Conservation (phyloP, 345 rosid species). For the Iberis pinnata region DNA sequence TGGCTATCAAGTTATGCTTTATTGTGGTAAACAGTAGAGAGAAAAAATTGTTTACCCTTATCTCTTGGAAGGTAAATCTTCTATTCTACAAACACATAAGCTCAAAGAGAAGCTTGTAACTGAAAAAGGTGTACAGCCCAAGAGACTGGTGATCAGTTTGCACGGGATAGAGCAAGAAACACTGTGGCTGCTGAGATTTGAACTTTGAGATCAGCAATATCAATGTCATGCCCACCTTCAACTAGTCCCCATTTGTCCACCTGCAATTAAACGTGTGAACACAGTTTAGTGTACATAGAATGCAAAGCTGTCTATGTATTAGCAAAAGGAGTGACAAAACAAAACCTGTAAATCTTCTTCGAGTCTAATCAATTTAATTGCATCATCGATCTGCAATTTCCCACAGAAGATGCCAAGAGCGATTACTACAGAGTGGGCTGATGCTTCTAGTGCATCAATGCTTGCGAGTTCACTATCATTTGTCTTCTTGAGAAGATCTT, state of each 20-base stretch:
- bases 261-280: constrained; percentile 36
- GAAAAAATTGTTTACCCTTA: constrained; percentile 1
- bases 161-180: constrained; percentile 75
- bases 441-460: constrained; percentile 80
- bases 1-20: not conserved
- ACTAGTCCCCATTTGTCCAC: constrained; percentile 94
- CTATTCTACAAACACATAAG: constrained; percentile 24
- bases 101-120: constrained; percentile 7
- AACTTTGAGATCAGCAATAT: constrained; percentile 89
- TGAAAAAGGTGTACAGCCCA: not conserved
- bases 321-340: not conserved
- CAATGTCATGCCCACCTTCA: constrained; percentile 93
- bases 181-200: constrained; percentile 78
- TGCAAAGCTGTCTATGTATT: not conserved
- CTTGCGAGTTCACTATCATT: constrained; percentile 79
- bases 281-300: constrained; percentile 3
- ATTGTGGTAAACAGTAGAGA: not conserved
- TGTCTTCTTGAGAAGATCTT: constrained; percentile 49
- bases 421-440: constrained; percentile 72
- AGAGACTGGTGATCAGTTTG: constrained; percentile 20
- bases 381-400: constrained; percentile 76
- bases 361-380: constrained; percentile 75
- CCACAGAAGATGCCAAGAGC: constrained; percentile 62
- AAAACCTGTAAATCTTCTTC: constrained; percentile 96
- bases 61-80: not conserved